Evolutionary conservation across 1,139 yeast species (phyloP).

Genomic region (Debaryomycetaceae sp.): DNA sequence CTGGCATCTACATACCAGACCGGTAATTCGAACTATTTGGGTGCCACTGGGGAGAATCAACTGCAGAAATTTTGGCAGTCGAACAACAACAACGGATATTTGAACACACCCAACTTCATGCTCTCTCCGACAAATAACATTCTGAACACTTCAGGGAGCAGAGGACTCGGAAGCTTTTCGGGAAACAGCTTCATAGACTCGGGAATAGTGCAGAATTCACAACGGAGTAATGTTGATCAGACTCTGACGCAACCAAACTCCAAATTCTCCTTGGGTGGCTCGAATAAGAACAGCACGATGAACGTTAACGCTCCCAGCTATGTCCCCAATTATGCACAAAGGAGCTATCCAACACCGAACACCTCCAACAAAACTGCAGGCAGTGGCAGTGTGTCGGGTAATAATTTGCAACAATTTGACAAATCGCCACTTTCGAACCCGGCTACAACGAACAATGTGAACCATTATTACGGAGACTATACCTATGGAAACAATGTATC

Average conservation of each 20-base stretch:
- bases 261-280: conserved; percentile 1
- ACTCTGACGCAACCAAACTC: not conserved
- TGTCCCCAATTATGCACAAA: conserved; percentile 14
- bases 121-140: not conserved
- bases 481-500: conserved; percentile 2
- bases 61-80: conserved; percentile 14
- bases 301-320: conserved; percentile 31
- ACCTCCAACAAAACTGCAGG: not conserved
- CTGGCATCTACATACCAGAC: conserved; percentile 2
- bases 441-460: conserved; percentile 1
- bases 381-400: not conserved
- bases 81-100: conserved; percentile 3
- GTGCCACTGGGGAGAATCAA: conserved; percentile 2
- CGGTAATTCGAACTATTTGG: not conserved
- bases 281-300: conserved; percentile 10
- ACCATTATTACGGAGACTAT: conserved; percentile 3
- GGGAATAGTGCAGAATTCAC: not conserved
- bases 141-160: not conserved
- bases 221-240: conserved; percentile 1
- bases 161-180: not conserved
- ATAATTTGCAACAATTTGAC: conserved; percentile 2
- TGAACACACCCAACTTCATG: conserved; percentile 5
- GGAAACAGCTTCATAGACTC: not conserved
- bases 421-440: conserved; percentile 3
- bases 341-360: not conserved